Evolutionary conservation across 768 basidiomycete genomes (phyloP).

Genomic region (Chalciporus pseudorubinellus): DNA sequence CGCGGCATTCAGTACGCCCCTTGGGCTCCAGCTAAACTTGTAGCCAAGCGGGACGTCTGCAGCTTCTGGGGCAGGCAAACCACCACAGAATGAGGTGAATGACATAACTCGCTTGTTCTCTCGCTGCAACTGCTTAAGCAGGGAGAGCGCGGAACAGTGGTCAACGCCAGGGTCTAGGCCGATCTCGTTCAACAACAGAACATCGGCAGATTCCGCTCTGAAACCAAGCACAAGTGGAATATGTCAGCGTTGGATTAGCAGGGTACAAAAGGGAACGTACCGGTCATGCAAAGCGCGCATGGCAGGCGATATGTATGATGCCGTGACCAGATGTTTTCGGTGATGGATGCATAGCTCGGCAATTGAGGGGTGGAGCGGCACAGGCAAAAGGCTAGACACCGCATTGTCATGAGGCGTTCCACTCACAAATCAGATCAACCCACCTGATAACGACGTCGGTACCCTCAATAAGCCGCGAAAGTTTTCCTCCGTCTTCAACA

Average conservation of each 20-base stretch:
- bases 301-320: slow-evolving; percentile 80
- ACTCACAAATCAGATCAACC: slow-evolving; percentile 11
- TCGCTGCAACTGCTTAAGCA: slow-evolving; percentile 52
- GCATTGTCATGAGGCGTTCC: not conserved
- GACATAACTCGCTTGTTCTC: slow-evolving; percentile 58
- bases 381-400: slow-evolving; percentile 71
- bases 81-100: slow-evolving; percentile 92
- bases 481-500: slow-evolving; percentile 45
- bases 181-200: slow-evolving; percentile 86
- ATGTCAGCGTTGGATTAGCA: not conserved
- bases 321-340: slow-evolving; percentile 79
- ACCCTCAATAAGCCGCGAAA: slow-evolving; percentile 52
- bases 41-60: slow-evolving; percentile 72
- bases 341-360: slow-evolving; percentile 72
- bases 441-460: slow-evolving; percentile 87
- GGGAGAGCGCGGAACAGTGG: slow-evolving; percentile 78
- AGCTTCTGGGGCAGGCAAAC: slow-evolving; percentile 73
- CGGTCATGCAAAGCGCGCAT: slow-evolving; percentile 65
- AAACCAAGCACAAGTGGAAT: too few species aligned
- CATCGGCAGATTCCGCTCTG: slow-evolving; percentile 59
- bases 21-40: slow-evolving; percentile 92
- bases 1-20: slow-evolving; percentile 81
- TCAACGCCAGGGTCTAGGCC: slow-evolving; percentile 89
- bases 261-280: slow-evolving; percentile 39
- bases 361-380: slow-evolving; percentile 63